Evolutionary conservation across 192 early-diverging fungal species (phyloP), one percentile per base, ranked within the genome.

Genomic region (Phlyctochytrium planicorne): DNA sequence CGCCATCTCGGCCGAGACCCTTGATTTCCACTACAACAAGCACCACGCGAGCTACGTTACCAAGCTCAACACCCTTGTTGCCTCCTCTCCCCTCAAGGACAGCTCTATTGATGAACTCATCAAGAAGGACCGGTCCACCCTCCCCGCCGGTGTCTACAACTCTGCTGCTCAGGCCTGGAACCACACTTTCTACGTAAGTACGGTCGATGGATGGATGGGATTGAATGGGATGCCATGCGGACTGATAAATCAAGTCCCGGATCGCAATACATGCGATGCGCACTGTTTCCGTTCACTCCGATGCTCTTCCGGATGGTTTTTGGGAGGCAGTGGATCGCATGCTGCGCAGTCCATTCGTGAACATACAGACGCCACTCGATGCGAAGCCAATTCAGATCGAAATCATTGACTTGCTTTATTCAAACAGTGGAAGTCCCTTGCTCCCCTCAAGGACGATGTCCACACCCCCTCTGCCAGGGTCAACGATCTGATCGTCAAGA

Each of bases 111-210:
- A 62, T 4, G 60, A 62, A 33, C 25, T 62, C 25, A 33, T 62
- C 10, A 36, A 30, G 31, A 62, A 62, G 60, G 60, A 34, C 31
- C 25, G 34, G 55, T 12, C 69, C 35, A 59, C 47, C 63, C 62
- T 71, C 20, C 69, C 69, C 20, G 69, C 63, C 34, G 69, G 69
- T 30, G 55, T 65, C 62, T 71, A 71, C 69, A 71, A 71, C 90
- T 20, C 91, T 91, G 69, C 69, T 65, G 69, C 69, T 1, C 69
- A 71, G 63, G 63, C 69, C 65, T 87, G 92, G 75, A 96, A 96
- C 82, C 92, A 57, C 27, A 20, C 55, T 27, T 57, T 57, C 55
- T 57, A 57, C 55, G 55, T 57, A 25, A 47, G 40, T 47, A 47
- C 20, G 40, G n/a, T n/a, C n/a, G n/a, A n/a, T n/a, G n/a, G n/a